Evolutionary conservation across 176 grass and related monocot species (phyloP), one percentile per base, ranked within the genome.

Genomic region (Otatea glauca): DNA sequence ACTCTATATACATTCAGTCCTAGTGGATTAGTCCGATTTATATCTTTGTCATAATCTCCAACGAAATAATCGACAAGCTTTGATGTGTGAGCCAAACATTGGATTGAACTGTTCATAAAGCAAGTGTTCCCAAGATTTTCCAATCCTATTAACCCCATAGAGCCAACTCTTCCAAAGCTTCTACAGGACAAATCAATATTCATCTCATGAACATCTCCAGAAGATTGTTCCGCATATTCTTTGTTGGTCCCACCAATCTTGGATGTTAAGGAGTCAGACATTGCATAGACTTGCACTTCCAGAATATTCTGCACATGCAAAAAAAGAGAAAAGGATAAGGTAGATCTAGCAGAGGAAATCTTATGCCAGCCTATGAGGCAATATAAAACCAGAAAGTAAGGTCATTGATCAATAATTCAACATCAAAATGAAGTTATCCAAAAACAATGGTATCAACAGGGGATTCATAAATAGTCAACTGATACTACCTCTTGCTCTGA

Each of bases 121-220:
- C 96, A 98, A 61, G 93, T 98, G 86, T 98, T 98, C 68, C 96
- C 96, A 45, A 98, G 93, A 86, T 98, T 98, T 75, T 98, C 93
- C 70, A 98, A 82, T 87, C 96, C 96, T 73, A 91, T 94, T 86
- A 98, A 81, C 24, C 92, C 95, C 37, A 86, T 83, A 48, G 66
- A 88, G 43, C 89, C 84, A 85, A 63, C 75, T 76, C 74, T 88
- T 86, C 79, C 88, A 49, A 86, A 79, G 62, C 84, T 91, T 74
- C 82, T 80, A 85, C 82, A 84, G 37, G 77, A 87, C 5, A 77
- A 81, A 87, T 88, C 78, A 76, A 62, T 68, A 84, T 85, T 69
- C 82, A 86, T 76, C 92, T 87, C 83, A 85, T 65, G 45, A 85
- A 88, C 9, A 79, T 72, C 68, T 70, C 73, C 65, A 89, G 68